Conservation (phyloP, 1,139 yeast species). For the Hemisphaericaspora xylofermentans region DNA sequence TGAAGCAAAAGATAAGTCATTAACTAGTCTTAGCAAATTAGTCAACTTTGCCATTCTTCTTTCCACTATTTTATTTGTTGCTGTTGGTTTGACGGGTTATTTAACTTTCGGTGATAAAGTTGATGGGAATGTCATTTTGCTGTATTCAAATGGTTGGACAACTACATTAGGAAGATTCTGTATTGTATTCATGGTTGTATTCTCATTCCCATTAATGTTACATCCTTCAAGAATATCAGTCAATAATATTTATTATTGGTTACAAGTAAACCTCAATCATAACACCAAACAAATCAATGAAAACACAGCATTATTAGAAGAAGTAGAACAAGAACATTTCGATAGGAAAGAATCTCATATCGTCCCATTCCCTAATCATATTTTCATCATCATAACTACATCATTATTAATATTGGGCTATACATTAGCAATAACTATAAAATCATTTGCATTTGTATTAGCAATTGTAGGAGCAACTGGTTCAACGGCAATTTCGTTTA, state of each 20-base stretch:
- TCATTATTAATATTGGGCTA: conserved; percentile 45
- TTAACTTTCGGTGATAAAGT: conserved; percentile 45
- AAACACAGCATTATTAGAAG: conserved; percentile 11
- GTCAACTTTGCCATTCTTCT: conserved; percentile 51
- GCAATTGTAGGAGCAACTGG: conserved; percentile 65
- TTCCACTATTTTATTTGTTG: conserved; percentile 34
- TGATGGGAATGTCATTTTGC: conserved; percentile 78
- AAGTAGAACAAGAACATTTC: conserved; percentile 12
- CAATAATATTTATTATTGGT: conserved; percentile 68
- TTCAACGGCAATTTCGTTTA: conserved; percentile 58
- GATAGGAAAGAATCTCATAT: conserved; percentile 19
- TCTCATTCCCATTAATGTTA: conserved; percentile 88
- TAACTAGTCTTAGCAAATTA: conserved; percentile 51
- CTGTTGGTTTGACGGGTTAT: conserved; percentile 46
- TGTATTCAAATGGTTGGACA: conserved; percentile 50
- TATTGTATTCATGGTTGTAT: conserved; percentile 76
- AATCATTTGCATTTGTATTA: conserved; percentile 55
- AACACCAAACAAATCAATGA: conserved; percentile 8
- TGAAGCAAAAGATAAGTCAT: conserved; percentile 55
- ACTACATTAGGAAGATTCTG: conserved; percentile 71
- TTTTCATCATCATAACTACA: conserved; percentile 51
- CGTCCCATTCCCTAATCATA: conserved; percentile 52
- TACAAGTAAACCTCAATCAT: conserved; percentile 14
- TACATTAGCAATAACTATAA: conserved; percentile 41
- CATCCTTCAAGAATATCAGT: conserved; percentile 89